A percentile compares a stretch with the other conserved stretches of the same genome.
Conservation (phyloP, 192 early-diverging fungal species). For the Oehlia diaphana region DNA sequence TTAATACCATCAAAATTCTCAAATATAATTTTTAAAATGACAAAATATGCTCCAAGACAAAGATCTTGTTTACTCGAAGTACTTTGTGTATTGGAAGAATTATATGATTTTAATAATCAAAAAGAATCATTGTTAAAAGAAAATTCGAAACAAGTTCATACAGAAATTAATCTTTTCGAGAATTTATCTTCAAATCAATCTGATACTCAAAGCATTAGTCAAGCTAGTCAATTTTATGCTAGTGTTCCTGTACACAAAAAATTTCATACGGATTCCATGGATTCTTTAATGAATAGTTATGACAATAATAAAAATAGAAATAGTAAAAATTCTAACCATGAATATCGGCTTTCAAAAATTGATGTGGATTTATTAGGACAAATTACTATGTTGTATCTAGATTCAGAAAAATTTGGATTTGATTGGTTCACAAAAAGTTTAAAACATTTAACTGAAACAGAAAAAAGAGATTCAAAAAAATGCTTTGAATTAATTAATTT, state of each 20-base stretch:
- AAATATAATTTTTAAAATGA: constrained; percentile 10
- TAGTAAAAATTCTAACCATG: constrained; percentile 42
- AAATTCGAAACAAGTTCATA: constrained; percentile 24
- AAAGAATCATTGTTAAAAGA: constrained; percentile 41
- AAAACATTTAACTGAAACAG: constrained; percentile 40
- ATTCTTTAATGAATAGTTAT: constrained; percentile 35
- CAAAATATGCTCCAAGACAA: constrained; percentile 43
- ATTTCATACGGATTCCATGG: not conserved
- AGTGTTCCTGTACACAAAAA: not conserved
- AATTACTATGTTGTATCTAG: not conserved
- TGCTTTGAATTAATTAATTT: constrained; percentile 47
- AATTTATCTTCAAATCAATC: not conserved
- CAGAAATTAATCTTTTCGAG: not conserved
- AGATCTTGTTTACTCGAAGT: constrained; percentile 47
- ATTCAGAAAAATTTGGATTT: constrained; percentile 44
- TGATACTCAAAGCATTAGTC: not conserved
- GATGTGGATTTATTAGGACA: constrained; percentile 34
- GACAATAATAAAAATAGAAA: constrained; percentile 31
- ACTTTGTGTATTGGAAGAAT: not conserved
- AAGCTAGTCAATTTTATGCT: not conserved
- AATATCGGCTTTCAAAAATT: constrained; percentile 53
- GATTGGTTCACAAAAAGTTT: constrained; percentile 38
- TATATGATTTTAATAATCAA: constrained; percentile 1
- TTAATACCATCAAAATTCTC: not conserved
- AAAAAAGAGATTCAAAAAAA: constrained; percentile 51